phyloP scores from a whole-genome alignment of 148 eudicot genomes.

The Camellia japonica region DNA sequence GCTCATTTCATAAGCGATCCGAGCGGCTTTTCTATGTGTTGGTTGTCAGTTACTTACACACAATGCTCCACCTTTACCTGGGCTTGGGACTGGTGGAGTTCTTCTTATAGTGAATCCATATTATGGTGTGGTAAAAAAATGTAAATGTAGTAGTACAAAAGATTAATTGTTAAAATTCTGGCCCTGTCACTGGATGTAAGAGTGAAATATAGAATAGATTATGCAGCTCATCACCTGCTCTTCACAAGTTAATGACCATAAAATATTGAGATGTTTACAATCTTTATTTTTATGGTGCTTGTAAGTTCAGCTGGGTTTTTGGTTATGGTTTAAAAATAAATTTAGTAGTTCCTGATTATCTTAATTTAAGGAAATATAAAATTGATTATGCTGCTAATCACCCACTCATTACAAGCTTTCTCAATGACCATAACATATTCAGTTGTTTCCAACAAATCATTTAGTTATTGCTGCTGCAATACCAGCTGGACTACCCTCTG shows the following conservation, averaged over 20 bases:
- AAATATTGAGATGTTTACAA: not conserved
- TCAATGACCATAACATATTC: not conserved
- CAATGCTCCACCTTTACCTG: no score
- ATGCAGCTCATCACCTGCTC: not conserved
- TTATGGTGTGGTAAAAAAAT: not conserved
- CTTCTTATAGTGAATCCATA: not conserved
- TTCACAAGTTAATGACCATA: not conserved
- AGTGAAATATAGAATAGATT: not conserved
- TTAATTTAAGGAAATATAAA: not conserved
- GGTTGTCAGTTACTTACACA: no score
- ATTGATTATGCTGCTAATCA: not conserved
- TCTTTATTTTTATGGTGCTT: not conserved
- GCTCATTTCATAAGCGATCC: no score
- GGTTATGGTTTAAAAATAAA: not conserved
- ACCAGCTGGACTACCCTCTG: not conserved
- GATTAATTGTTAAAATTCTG: not conserved
- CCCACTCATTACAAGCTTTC: constrained; percentile 1
- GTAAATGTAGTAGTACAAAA: not conserved
- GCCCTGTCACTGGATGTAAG: not conserved
- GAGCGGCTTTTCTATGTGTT: no score
- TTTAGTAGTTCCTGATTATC: not conserved
- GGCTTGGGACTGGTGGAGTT: no score
- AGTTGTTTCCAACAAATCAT: not conserved
- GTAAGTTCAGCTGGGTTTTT: not conserved
- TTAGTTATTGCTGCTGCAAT: not conserved